Percentiles rank a stretch among this genome's conserved stretches.
Conservation (phyloP, 495 filamentous ascomycete genomes). For the Neohortaea acidophila region DNA sequence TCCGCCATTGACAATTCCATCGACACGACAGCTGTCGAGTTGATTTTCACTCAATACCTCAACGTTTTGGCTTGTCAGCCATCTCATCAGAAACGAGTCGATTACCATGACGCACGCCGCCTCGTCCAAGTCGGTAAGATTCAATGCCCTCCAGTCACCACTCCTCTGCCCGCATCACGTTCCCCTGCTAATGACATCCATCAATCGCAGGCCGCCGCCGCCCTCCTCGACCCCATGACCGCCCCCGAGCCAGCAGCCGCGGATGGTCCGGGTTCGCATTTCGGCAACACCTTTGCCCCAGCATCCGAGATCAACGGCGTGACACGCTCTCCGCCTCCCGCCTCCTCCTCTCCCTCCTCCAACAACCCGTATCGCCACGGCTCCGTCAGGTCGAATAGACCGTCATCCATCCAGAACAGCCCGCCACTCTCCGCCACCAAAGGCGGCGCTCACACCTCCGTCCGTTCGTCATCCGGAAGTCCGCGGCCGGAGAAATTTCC, state of each 20-base stretch:
- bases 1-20: too few species aligned
- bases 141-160: too few species aligned
- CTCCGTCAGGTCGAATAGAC: too few species aligned
- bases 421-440: constrained; percentile 16
- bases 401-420: constrained; percentile 17
- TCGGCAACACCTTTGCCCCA: constrained; percentile 26
- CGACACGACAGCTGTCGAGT: too few species aligned
- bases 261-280: constrained; percentile 36
- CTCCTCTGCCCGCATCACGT: too few species aligned
- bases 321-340: too few species aligned
- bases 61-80: too few species aligned
- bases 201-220: constrained; percentile 35
- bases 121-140: too few species aligned
- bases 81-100: too few species aligned
- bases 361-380: constrained; percentile 28
- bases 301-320: constrained; percentile 10
- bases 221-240: constrained; percentile 43
- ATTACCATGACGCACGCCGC: too few species aligned
- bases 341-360: constrained; percentile 11
- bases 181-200: too few species aligned
- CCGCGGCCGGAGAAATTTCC: constrained; percentile 25
- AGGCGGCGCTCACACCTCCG: constrained; percentile 15
- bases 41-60: too few species aligned
- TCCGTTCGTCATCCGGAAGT: constrained; percentile 19
- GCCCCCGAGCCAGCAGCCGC: constrained; percentile 39